Evolutionary conservation across 2,329 filamentous ascomycete genomes (phyloP).

Genomic region (Thelonectria olida): DNA sequence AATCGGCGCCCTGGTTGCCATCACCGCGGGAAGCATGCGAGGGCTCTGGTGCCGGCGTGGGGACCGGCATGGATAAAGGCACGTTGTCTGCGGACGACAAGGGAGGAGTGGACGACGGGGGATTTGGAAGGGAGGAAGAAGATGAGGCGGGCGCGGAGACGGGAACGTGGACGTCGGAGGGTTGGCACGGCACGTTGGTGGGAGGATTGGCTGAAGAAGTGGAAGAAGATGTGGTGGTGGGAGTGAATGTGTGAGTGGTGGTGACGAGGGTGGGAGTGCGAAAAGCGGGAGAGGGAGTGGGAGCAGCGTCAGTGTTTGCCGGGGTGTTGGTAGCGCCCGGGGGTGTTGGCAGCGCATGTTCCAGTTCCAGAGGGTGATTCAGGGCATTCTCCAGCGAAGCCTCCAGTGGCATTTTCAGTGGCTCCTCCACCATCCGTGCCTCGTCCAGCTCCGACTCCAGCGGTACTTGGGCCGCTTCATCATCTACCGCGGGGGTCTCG

Average conservation of each 20-base stretch:
- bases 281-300: constrained; percentile 16
- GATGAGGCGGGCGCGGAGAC: constrained; percentile 14
- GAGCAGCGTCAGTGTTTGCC: constrained; percentile 31
- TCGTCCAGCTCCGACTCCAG: background rate
- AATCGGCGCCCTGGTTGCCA: constrained; percentile 32
- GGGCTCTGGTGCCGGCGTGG: constrained; percentile 20
- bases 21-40: constrained; percentile 32
- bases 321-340: constrained; percentile 28
- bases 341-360: constrained; percentile 13
- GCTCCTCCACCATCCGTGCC: constrained; percentile 2
- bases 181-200: constrained; percentile 20
- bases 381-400: background rate
- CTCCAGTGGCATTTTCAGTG: constrained; percentile 7
- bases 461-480: constrained; percentile 4
- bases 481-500: constrained; percentile 1
- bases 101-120: constrained; percentile 22
- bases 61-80: constrained; percentile 38
- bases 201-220: constrained; percentile 27
- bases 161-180: constrained; percentile 10
- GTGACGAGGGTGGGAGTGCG: constrained; percentile 30
- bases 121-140: constrained; percentile 24
- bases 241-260: constrained; percentile 15
- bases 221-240: constrained; percentile 31
- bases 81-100: constrained; percentile 32
- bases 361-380: constrained; percentile 3